A percentile compares a stretch with the other conserved stretches of the same genome.
Conservation (phyloP, 2,329 filamentous ascomycete genomes). For the Calonectria hawksworthii region DNA sequence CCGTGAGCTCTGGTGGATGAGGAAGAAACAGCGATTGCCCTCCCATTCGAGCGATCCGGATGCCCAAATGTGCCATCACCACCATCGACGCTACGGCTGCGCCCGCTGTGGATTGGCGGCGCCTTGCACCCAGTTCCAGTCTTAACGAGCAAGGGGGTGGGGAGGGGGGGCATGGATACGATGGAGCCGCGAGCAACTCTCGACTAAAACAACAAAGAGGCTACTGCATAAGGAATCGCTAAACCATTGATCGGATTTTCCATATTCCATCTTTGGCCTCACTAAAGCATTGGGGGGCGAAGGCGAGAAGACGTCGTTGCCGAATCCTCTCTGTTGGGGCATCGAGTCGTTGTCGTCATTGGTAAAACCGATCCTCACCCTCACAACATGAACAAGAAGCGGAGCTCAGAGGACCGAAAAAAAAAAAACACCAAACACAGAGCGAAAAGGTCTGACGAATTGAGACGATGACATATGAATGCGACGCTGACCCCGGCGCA, state of each 20-base stretch:
- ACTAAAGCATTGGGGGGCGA: background rate
- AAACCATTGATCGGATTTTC: background rate
- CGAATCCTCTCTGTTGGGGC: background rate
- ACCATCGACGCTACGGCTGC: slow-evolving; percentile 6
- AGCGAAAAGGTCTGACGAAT: background rate
- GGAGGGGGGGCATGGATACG: background rate
- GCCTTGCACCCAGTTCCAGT: background rate
- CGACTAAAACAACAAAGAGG: background rate
- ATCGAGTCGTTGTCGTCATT: slow-evolving; percentile 28
- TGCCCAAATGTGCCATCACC: background rate
- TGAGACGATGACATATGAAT: background rate
- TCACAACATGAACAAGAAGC: background rate
- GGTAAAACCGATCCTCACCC: background rate
- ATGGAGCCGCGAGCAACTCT: background rate
- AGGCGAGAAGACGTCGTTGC: background rate
- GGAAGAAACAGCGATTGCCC: background rate
- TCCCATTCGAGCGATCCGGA: slow-evolving; percentile 2
- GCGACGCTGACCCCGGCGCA: background rate
- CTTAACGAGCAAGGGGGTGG: background rate
- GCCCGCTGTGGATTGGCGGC: background rate
- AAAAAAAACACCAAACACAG: background rate
- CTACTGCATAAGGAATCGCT: background rate
- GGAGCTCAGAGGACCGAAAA: background rate
- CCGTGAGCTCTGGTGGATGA: background rate
- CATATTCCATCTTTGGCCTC: background rate